Conservation (phyloP, 345 rosid genomes). For the Salix udensis region DNA sequence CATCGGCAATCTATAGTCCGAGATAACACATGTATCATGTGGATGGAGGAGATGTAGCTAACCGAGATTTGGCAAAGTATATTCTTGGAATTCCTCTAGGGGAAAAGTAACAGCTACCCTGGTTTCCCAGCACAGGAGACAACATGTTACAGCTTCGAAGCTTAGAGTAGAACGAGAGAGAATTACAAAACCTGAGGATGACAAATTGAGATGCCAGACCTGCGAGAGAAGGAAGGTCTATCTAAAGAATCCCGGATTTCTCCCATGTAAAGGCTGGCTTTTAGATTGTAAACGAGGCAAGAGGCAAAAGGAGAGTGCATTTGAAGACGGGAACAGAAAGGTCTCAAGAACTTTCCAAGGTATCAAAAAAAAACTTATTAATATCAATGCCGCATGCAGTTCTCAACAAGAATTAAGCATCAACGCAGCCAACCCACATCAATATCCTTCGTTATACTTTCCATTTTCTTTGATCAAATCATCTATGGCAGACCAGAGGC, state of each 20-base stretch:
- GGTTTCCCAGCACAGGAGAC: neutral
- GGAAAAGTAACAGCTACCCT: neutral
- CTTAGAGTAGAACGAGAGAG: neutral
- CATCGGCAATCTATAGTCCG: neutral
- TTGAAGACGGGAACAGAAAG: conserved; percentile 6
- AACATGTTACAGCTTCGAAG: neutral
- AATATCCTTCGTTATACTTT: neutral
- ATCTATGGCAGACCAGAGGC: conserved; percentile 46
- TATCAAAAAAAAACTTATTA: conserved; percentile 28
- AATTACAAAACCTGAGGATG: neutral
- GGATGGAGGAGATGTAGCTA: neutral
- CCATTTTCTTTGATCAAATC: neutral
- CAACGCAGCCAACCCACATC: neutral
- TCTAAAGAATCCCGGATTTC: conserved; percentile 19
- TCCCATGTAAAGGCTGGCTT: conserved; percentile 10
- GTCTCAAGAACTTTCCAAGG: conserved; percentile 30
- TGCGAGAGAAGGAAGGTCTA: conserved; percentile 26
- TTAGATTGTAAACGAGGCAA: conserved; percentile 24
- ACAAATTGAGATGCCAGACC: conserved; percentile 41
- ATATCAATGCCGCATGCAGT: conserved; percentile 17
- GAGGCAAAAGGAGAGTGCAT: conserved; percentile 5
- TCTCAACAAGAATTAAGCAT: neutral
- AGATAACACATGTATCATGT: conserved; percentile 1
- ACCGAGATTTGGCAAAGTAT: conserved; percentile 17
- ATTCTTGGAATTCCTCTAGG: conserved; percentile 11